Conservation (phyloP, 257 asterid species). For the Rubia yunnanensis region DNA sequence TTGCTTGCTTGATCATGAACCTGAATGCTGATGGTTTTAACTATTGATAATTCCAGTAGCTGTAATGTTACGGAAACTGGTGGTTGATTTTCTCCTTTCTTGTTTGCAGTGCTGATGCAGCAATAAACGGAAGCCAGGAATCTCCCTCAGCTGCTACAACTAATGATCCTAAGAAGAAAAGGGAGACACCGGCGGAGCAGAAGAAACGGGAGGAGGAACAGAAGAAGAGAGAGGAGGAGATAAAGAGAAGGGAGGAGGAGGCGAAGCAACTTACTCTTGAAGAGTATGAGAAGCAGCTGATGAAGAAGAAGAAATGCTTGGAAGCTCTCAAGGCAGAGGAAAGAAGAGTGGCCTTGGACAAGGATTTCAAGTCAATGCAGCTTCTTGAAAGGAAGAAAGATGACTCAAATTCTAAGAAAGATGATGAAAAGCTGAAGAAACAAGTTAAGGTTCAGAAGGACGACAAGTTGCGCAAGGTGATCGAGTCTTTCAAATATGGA, state of each 20-base stretch:
- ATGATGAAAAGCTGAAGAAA: neutral
- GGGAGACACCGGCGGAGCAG: neutral
- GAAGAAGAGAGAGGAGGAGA: no score
- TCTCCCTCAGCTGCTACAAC: neutral
- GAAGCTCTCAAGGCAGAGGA: constrained; percentile 11
- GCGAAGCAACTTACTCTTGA: constrained; percentile 7
- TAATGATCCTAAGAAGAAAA: neutral
- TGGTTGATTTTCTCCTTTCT: neutral
- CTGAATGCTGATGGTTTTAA: no score
- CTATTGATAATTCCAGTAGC: no score
- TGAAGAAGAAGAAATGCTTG: constrained; percentile 11
- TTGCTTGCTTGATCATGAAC: neutral
- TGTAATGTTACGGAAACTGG: neutral
- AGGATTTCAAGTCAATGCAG: constrained; percentile 10
- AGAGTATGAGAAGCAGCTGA: constrained; percentile 8
- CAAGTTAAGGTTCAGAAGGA: neutral
- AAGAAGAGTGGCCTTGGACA: constrained; percentile 10
- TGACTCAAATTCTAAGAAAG: neutral
- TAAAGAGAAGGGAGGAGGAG: neutral
- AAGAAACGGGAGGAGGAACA: neutral
- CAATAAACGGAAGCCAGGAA: neutral
- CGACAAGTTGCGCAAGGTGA: no score
- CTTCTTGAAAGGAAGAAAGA: constrained; percentile 15
- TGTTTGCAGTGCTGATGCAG: neutral
- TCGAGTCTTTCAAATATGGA: no score